These are phyloP conservation scores for Chrysanthemum seticuspe DNA, from an alignment of 129 eudicot genomes.

Conservation along the genomic window DNA sequence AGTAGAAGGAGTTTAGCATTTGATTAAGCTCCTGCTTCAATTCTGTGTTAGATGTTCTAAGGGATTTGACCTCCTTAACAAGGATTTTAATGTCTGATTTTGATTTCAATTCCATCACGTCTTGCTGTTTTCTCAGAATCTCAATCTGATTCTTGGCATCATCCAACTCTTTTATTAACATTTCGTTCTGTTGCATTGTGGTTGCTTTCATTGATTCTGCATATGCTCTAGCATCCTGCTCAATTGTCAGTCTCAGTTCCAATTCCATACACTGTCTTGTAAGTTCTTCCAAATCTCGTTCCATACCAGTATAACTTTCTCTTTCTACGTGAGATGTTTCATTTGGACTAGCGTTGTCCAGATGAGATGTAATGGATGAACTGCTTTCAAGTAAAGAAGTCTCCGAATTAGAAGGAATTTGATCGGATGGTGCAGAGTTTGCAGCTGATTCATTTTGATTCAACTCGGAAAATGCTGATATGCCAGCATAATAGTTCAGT, in stretches of 20 bases:
- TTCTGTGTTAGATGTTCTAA: conserved; percentile 58
- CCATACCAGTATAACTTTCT: conserved; percentile 47
- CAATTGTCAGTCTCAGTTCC: conserved; percentile 58
- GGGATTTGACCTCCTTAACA: conserved; percentile 60
- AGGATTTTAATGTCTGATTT: conserved; percentile 60
- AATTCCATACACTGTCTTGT: conserved; percentile 53
- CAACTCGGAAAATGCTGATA: conserved; percentile 62
- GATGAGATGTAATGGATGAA: conserved; percentile 43
- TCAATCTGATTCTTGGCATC: conserved; percentile 46
- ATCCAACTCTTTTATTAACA: conserved; percentile 52
- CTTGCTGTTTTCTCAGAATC: conserved; percentile 28
- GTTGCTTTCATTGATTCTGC: conserved; percentile 44
- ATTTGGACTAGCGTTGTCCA: conserved; percentile 21
- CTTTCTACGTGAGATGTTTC: conserved; percentile 30
- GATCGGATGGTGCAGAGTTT: conserved; percentile 39
- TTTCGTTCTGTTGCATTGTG: conserved; percentile 48
- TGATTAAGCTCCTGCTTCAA: conserved; percentile 61
- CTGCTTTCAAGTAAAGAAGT: conserved; percentile 25
- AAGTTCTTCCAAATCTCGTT: conserved; percentile 74
- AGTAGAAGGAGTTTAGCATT: conserved; percentile 18
- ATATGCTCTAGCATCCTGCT: conserved; percentile 57
- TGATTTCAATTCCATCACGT: conserved; percentile 11
- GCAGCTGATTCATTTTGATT: conserved; percentile 34
- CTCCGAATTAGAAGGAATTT: conserved; percentile 26
- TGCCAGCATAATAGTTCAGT: conserved; percentile 23